Base-by-base conservation (phyloP, 2,329 filamentous ascomycete species). In the Colletotrichum simmondsii region DNA sequence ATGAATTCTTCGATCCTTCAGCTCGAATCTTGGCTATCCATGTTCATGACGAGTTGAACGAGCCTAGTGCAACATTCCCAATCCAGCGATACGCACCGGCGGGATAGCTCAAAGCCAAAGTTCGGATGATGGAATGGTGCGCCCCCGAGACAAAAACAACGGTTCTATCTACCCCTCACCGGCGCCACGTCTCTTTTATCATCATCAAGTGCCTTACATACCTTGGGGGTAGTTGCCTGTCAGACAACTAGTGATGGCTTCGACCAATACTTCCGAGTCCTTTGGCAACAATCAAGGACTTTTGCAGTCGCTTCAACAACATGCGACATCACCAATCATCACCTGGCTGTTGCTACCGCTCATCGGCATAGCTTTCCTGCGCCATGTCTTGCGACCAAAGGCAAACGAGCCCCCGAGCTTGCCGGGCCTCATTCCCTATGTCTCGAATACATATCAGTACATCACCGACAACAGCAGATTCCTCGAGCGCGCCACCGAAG, bases 391-490 rank as follows among this genome's bases (percentile, higher is more conserved):
- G 30, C 49, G 30, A 7, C 62, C n/a, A 12, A 37, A 54, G 7
- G 30, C 14, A 22, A 42, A 56, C 3, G 49, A 65, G 49, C 62
- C 62, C 1, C 62, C 62, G 19, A 42, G 32, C 16, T 16, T 65
- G 32, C 62, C 56, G 8, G 46, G 14, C 3, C 35, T 59, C 26
- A 35, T 76, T 22, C 75, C 75, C 0, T 74, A 66, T 57, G 6
- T 77, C 11, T 71, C 28, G 8, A 76, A 75, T 35, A 74, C 73
- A 24, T 64, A 64, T 19, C 69, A 75, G 16, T 77, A 70, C 30
- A 56, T 74, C 46, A 65, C 65, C 12, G 57, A 76, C 64, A 75
- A 71, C 19, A 19, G 62, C 19, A 65, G 16, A 5, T 76, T 77
- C 22, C 52, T 76, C n/a, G n/a, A 61, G 4, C 68, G 70, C 2